phyloP scores from a whole-genome alignment of 768 basidiomycete genomes.

The Leucosporidium scottii region DNA sequence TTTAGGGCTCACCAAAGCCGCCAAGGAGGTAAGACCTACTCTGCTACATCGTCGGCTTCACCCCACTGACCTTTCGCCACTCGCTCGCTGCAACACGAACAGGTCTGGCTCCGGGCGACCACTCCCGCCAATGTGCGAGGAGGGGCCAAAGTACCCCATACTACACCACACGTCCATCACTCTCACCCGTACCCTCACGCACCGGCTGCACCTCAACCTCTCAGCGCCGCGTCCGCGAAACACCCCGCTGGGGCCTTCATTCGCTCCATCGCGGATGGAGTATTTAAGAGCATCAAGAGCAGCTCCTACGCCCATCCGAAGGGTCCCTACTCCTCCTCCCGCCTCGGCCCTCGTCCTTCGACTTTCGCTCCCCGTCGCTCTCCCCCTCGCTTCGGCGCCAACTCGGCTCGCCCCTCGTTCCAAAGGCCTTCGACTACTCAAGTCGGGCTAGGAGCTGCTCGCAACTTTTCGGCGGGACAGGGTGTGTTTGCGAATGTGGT shows the following conservation, averaged over 20 bases:
- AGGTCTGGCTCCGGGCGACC: background rate
- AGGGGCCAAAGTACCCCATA: background rate
- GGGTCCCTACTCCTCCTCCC: constrained; percentile 6
- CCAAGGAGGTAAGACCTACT: too few relatives aligned
- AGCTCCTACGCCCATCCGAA: background rate
- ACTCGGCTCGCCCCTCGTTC: constrained; percentile 9
- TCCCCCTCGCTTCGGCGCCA: constrained; percentile 13
- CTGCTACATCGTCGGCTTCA: too few relatives aligned
- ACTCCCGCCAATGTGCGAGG: background rate
- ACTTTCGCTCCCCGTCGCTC: background rate
- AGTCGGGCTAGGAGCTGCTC: constrained; percentile 66
- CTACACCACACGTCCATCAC: background rate
- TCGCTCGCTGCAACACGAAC: background rate
- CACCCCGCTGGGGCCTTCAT: background rate
- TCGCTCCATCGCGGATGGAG: constrained; percentile 7
- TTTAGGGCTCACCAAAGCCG: too few relatives aligned
- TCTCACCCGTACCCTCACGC: background rate
- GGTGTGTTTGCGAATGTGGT: constrained; percentile 73
- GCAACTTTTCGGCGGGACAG: constrained; percentile 63
- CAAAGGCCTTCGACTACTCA: constrained; percentile 43
- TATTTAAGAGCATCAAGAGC: constrained; percentile 11
- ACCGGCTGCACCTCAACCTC: constrained; percentile 1
- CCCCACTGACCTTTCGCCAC: background rate
- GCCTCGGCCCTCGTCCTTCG: background rate
- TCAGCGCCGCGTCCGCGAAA: background rate